A percentile compares a stretch with the other conserved stretches of the same genome.
Evolutionary conservation across 257 asterid genomes (phyloP).

Genomic region (Cordia subcordata): DNA sequence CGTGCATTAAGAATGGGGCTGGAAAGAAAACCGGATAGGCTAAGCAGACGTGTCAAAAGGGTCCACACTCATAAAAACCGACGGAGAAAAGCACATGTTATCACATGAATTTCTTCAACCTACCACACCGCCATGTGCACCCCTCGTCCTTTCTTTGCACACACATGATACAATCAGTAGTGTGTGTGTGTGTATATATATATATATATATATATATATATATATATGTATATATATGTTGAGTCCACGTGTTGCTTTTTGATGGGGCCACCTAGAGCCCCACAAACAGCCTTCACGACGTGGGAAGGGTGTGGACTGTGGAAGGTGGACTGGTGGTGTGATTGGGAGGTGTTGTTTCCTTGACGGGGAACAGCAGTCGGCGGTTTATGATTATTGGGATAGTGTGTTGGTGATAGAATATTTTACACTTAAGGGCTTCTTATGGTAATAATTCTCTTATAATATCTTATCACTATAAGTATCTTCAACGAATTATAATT

Average conservation of each 20-base stretch:
- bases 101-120: conserved; percentile 56
- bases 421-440: background rate
- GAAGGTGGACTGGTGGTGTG: background rate
- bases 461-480: too few relatives aligned
- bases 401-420: background rate
- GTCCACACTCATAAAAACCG: conserved; percentile 26
- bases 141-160: conserved; percentile 6
- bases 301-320: background rate
- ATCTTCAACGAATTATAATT: too few relatives aligned
- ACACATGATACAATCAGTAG: conserved; percentile 2
- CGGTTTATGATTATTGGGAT: conserved; percentile 14
- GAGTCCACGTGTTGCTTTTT: conserved; percentile 24
- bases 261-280: conserved; percentile 28
- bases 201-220: conserved; percentile 12
- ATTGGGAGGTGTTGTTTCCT: conserved; percentile 34
- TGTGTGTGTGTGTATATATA: conserved; percentile 10
- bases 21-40: conserved; percentile 39
- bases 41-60: conserved; percentile 19
- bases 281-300: conserved; percentile 18
- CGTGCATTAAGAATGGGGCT: background rate
- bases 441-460: too few relatives aligned
- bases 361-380: conserved; percentile 46
- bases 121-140: conserved; percentile 46
- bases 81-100: conserved; percentile 42
- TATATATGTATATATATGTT: conserved; percentile 3